Percentiles rank a stretch among this genome's conserved stretches.
Conservation (phyloP, 257 asterid species). For the Echium plantagineum region DNA sequence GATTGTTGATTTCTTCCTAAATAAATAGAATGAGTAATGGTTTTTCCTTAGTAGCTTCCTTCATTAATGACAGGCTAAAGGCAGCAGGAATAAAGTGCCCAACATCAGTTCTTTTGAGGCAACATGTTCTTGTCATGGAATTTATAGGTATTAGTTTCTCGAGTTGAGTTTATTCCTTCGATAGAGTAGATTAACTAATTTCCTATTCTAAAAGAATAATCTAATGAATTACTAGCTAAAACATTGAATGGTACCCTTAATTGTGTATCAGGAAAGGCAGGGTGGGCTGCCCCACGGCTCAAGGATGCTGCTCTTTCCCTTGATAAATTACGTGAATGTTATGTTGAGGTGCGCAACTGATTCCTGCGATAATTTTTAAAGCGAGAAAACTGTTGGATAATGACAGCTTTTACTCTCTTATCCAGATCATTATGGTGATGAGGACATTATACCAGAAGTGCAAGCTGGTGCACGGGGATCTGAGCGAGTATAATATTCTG, state of each 20-base stretch:
- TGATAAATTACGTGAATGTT: conserved; percentile 82
- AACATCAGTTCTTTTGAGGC: conserved; percentile 68
- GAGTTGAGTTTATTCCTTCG: neutral
- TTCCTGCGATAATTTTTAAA: neutral
- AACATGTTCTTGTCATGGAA: conserved; percentile 97
- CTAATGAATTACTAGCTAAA: too few species aligned
- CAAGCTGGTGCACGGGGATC: conserved; percentile 95
- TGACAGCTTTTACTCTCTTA: conserved; percentile 2
- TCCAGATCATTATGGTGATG: conserved; percentile 71
- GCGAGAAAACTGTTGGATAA: neutral
- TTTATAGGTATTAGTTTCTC: conserved; percentile 50
- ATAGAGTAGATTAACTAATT: neutral
- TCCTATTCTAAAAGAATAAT: too few species aligned
- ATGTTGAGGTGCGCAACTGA: conserved; percentile 52
- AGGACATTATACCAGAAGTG: conserved; percentile 82
- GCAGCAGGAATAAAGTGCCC: conserved; percentile 97
- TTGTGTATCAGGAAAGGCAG: conserved; percentile 48
- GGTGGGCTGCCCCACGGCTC: conserved; percentile 99
- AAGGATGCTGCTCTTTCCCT: conserved; percentile 88
- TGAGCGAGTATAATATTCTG: conserved; percentile 88
- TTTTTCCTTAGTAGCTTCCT: neutral
- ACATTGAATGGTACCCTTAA: too few species aligned
- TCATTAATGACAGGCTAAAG: conserved; percentile 48
- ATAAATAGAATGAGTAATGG: neutral
- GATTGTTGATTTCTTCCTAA: neutral